phyloP scores from a whole-genome alignment of 345 rosid genomes.

The Brassica carinata region DNA sequence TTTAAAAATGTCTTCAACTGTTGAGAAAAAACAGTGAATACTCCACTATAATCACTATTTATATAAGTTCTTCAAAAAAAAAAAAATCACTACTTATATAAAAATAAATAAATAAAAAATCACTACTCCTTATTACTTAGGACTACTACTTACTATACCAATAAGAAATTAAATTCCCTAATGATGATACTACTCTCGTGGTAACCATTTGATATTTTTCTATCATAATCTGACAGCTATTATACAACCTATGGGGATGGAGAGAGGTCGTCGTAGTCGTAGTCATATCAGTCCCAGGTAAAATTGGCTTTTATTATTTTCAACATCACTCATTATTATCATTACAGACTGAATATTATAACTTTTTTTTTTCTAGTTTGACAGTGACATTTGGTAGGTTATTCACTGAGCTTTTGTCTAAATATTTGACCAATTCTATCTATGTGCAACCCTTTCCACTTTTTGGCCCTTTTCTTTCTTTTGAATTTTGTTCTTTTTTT shows the following conservation, averaged over 20 bases:
- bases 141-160: no score
- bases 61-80: no score
- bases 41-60: neutral
- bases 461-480: no score
- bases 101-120: no score
- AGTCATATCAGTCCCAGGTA: slow-evolving; percentile 31
- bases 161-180: neutral
- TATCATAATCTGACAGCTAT: slow-evolving; percentile 59
- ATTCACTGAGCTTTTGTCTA: neutral
- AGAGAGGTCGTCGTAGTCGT: slow-evolving; percentile 25
- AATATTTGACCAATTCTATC: no score
- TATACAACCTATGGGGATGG: slow-evolving; percentile 49
- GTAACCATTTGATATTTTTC: neutral
- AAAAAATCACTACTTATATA: neutral
- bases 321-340: slow-evolving; percentile 16
- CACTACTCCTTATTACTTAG: neutral
- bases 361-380: neutral
- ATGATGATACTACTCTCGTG: neutral
- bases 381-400: slow-evolving; percentile 22
- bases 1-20: no score
- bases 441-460: no score
- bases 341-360: neutral
- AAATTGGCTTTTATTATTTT: slow-evolving; percentile 1
- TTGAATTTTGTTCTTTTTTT: no score
- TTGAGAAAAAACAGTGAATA: neutral